Evolutionary conservation across 148 eudicot species (phyloP).

Genomic region (Selenicereus undatus): DNA sequence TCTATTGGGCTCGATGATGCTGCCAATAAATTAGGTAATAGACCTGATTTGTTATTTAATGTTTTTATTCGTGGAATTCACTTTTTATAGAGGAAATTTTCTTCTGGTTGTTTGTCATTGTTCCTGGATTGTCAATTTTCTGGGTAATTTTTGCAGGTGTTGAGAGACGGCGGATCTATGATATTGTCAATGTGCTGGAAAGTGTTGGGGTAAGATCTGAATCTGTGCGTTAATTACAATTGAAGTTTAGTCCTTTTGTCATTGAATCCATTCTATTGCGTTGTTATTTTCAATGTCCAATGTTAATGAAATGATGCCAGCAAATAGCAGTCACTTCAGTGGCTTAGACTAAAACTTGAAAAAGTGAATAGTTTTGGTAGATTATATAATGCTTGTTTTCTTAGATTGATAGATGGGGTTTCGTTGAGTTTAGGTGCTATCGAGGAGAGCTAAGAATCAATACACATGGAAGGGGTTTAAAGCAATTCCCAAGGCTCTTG

Average conservation of each 20-base stretch:
- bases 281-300: not conserved
- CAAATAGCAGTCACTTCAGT: not conserved
- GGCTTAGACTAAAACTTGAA: not conserved
- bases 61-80: not conserved
- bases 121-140: not conserved
- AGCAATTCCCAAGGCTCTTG: constrained; percentile 66
- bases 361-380: not conserved
- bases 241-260: not conserved
- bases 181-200: constrained; percentile 91
- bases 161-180: constrained; percentile 98
- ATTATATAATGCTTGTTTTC: not conserved
- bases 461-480: constrained; percentile 89
- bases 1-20: constrained; percentile 92
- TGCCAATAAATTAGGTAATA: constrained; percentile 60
- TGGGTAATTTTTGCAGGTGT: constrained; percentile 50
- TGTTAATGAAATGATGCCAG: not conserved
- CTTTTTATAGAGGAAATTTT: not conserved
- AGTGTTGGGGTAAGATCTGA: constrained; percentile 77
- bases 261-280: not conserved
- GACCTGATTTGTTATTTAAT: constrained; percentile 18
- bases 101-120: not conserved
- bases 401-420: not conserved
- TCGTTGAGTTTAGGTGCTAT: constrained; percentile 47
- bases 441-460: constrained; percentile 77
- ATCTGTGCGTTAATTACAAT: not conserved